These are phyloP conservation scores for Russula foetens DNA, from an alignment of 768 basidiomycete genomes.

Conservation along the genomic window DNA sequence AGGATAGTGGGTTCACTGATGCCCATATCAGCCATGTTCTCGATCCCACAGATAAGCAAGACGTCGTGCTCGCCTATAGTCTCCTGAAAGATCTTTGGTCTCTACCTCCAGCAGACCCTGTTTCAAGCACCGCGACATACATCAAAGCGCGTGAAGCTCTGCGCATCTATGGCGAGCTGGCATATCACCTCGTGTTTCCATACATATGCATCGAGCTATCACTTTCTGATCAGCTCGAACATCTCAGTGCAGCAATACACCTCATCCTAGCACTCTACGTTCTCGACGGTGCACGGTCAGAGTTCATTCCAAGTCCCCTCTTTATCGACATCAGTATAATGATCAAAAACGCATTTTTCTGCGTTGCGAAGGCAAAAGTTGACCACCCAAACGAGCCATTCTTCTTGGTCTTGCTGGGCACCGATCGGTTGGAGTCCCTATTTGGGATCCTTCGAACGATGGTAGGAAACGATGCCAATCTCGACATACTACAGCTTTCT, in stretches of 20 bases:
- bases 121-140: too few species aligned
- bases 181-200: too few species aligned
- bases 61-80: not conserved
- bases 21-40: not conserved
- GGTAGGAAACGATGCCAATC: not conserved
- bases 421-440: conserved; percentile 19
- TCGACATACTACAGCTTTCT: conserved; percentile 1
- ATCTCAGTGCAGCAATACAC: not conserved
- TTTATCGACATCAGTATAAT: conserved; percentile 31
- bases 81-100: not conserved
- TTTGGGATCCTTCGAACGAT: conserved; percentile 7
- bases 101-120: too few species aligned
- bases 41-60: too few species aligned
- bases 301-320: conserved; percentile 25
- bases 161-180: too few species aligned
- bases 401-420: conserved; percentile 24
- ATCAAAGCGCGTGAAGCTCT: too few species aligned
- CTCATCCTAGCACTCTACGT: conserved; percentile 14
- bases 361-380: too few species aligned
- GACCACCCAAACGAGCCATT: too few species aligned
- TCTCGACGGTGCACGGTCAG: conserved; percentile 3
- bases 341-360: too few species aligned
- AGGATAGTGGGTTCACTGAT: too few species aligned
- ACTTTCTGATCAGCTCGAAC: not conserved
- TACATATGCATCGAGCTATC: too few species aligned